Evolutionary conservation across 2,329 filamentous ascomycete genomes (phyloP).

Genomic region (Cladophialophora psammophila): DNA sequence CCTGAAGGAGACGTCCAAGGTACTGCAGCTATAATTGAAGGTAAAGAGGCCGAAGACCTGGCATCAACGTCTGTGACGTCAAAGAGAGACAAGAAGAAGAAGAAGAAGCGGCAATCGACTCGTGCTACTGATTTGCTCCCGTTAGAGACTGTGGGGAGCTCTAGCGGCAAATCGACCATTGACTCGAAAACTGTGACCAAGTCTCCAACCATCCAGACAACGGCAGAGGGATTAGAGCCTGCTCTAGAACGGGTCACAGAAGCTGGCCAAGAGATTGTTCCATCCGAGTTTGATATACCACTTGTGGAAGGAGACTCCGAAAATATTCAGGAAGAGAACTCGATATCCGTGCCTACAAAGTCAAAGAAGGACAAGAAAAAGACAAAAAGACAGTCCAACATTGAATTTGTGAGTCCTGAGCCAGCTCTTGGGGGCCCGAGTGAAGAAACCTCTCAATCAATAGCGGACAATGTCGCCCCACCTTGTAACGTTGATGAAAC

Average conservation of each 20-base stretch:
- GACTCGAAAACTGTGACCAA: background rate
- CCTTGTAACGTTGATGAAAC: background rate
- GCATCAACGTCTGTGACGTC: background rate
- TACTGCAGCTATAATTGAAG: background rate
- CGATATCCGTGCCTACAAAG: slow-evolving; percentile 42
- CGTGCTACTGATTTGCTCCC: background rate
- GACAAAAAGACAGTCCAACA: slow-evolving; percentile 44
- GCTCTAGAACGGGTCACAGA: background rate
- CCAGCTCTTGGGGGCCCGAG: background rate
- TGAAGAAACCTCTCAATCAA: background rate
- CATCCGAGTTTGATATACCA: background rate
- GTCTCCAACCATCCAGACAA: background rate
- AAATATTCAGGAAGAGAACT: slow-evolving; percentile 14
- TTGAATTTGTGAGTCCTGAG: slow-evolving; percentile 15
- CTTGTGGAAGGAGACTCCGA: background rate
- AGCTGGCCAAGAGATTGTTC: background rate
- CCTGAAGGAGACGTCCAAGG: background rate
- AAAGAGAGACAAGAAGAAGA: slow-evolving; percentile 37
- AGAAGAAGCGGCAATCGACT: slow-evolving; percentile 23
- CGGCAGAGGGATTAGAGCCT: background rate
- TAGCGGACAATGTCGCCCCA: background rate
- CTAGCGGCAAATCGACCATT: background rate
- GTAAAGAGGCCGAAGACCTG: background rate
- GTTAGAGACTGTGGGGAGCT: background rate
- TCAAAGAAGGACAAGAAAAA: slow-evolving; percentile 47